These are phyloP conservation scores for Kingdonia uniflora DNA, from an alignment of 164 flowering plant genomes.

Conservation along the genomic window DNA sequence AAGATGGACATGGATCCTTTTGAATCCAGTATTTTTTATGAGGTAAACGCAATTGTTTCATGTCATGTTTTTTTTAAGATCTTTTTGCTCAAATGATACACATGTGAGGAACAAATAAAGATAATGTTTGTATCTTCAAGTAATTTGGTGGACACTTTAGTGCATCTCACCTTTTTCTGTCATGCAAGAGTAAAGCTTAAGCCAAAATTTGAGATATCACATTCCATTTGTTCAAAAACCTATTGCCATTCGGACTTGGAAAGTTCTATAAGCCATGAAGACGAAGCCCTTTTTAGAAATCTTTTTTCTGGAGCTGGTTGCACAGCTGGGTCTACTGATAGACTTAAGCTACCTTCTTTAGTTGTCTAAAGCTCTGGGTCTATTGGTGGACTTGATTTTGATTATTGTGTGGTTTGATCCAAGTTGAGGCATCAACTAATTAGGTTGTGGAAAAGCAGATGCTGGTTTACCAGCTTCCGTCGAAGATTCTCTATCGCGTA, in stretches of 20 bases:
- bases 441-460: no score
- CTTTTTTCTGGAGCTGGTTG: no score
- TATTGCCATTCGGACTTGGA: slow-evolving; percentile 36
- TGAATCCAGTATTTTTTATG: slow-evolving; percentile 12
- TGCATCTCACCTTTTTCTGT: slow-evolving; percentile 63
- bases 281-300: no score
- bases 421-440: no score
- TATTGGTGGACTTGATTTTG: no score
- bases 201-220: slow-evolving; percentile 58
- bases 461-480: no score
- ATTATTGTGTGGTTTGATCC: no score
- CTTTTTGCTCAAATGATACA: slow-evolving; percentile 42
- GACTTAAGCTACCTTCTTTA: slow-evolving; percentile 51
- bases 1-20: slow-evolving; percentile 17
- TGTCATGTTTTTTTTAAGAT: slow-evolving; percentile 37
- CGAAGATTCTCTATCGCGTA: no score
- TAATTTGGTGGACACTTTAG: slow-evolving; percentile 65
- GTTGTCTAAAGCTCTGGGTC: no score
- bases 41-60: no score
- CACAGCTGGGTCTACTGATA: no score
- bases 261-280: no score
- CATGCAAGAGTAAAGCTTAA: slow-evolving; percentile 62
- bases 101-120: slow-evolving; percentile 49
- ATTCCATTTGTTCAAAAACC: slow-evolving; percentile 39
- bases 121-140: slow-evolving; percentile 51